phyloP scores from a whole-genome alignment of 805 yeast species.

The Lipomyces yamanashiensis region DNA sequence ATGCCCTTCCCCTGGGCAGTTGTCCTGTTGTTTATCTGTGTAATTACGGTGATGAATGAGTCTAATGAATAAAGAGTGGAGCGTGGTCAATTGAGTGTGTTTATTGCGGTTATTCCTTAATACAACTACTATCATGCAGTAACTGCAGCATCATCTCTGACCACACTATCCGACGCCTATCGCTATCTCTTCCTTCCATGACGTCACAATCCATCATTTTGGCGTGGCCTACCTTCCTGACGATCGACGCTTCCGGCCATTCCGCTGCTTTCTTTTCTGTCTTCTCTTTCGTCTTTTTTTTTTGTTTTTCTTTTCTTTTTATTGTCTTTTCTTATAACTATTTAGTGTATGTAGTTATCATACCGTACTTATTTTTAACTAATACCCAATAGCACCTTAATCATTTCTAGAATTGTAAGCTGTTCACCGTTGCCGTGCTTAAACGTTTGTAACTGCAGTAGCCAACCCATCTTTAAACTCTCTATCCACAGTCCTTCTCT shows the following conservation, averaged over 20 bases:
- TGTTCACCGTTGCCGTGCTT: not conserved
- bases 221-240: no score
- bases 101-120: no score
- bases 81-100: not conserved
- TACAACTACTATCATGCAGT: no score
- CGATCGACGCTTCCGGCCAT: conserved; percentile 11
- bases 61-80: no score
- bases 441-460: not conserved
- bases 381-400: no score
- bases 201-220: not conserved
- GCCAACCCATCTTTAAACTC: no score
- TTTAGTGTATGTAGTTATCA: not conserved
- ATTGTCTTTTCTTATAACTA: not conserved
- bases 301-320: not conserved
- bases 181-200: not conserved
- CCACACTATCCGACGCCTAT: not conserved
- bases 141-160: no score
- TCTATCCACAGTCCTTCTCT: no score
- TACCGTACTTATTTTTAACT: no score
- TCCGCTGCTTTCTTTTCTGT: not conserved
- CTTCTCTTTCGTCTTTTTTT: not conserved
- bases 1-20: no score
- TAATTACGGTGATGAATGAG: no score
- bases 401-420: not conserved
- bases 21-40: no score